Conservation (phyloP, 169 alveolate genomes). For the Cryptosporidium andersoni region DNA sequence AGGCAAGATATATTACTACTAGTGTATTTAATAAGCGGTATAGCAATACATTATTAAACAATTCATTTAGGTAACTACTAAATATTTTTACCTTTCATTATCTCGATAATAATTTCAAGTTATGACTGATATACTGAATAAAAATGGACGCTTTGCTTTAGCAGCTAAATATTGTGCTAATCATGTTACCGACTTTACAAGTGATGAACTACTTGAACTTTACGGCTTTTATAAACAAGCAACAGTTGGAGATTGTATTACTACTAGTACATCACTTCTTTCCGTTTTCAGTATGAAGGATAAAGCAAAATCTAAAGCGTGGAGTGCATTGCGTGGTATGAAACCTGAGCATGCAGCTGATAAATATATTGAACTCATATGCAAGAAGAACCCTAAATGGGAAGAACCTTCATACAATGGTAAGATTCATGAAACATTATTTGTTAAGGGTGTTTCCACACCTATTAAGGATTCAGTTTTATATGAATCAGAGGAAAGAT, state of each 20-base stretch:
- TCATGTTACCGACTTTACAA: conserved; percentile 66
- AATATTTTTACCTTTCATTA: neutral
- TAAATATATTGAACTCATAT: conserved; percentile 76
- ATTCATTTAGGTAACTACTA: neutral
- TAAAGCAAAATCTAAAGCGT: conserved; percentile 85
- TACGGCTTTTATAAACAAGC: conserved; percentile 85
- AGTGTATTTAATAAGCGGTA: neutral
- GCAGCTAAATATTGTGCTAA: conserved; percentile 65
- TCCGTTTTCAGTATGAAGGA: conserved; percentile 82
- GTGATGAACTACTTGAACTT: conserved; percentile 77
- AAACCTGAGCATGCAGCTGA: conserved; percentile 79
- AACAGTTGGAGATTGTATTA: conserved; percentile 82
- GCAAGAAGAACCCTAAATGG: conserved; percentile 52
- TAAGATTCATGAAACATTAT: conserved; percentile 20
- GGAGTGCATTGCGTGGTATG: conserved; percentile 81
- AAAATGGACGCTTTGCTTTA: conserved; percentile 27
- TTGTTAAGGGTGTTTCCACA: conserved; percentile 32
- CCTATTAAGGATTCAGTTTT: conserved; percentile 6
- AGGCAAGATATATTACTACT: neutral
- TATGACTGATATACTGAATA: conserved; percentile 45
- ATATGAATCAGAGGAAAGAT: conserved; percentile 5
- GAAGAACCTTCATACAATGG: conserved; percentile 20
- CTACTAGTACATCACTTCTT: conserved; percentile 75
- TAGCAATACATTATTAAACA: neutral
- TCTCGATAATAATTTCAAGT: neutral